These are phyloP conservation scores for Penicillium coprophilum DNA, from an alignment of 495 filamentous ascomycete species.

Conservation along the genomic window DNA sequence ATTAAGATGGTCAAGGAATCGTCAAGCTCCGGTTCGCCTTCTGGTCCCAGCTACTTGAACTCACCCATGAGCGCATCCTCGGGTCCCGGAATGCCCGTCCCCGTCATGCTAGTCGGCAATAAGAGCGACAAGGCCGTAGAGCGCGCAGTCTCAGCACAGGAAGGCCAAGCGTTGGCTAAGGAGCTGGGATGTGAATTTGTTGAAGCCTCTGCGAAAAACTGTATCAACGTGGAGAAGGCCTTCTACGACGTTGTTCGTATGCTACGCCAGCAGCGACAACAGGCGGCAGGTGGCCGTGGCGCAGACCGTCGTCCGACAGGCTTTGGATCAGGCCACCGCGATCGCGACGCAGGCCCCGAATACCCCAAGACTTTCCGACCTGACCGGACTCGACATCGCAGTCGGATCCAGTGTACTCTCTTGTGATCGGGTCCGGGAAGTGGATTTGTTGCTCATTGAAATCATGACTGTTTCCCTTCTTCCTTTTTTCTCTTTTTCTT, in stretches of 20 bases:
- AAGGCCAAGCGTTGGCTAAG: conserved; percentile 87
- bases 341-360: conserved; percentile 43
- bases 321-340: conserved; percentile 34
- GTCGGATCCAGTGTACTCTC: conserved; percentile 41
- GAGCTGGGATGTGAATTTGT: conserved; percentile 96
- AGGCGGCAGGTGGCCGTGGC: conserved; percentile 38
- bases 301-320: conserved; percentile 45
- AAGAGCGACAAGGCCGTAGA: conserved; percentile 97
- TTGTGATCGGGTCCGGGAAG: conserved; percentile 35
- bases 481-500: conserved; percentile 22
- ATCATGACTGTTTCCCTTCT: conserved; percentile 13
- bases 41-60: conserved; percentile 54
- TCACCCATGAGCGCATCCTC: conserved; percentile 70
- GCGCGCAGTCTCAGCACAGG: conserved; percentile 93
- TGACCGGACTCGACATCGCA: conserved; percentile 44
- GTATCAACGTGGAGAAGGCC: conserved; percentile 97
- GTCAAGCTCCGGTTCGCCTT: conserved; percentile 68
- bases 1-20: conserved; percentile 98
- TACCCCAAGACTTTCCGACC: conserved; percentile 45
- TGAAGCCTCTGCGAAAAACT: conserved; percentile 98
- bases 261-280: conserved; percentile 76
- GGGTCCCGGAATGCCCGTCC: conserved; percentile 64
- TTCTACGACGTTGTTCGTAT: conserved; percentile 97
- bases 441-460: conserved; percentile 1
- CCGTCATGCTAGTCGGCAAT: conserved; percentile 98